phyloP scores from a whole-genome alignment of 208 protist species.

The Trypanosoma conorhini region DNA sequence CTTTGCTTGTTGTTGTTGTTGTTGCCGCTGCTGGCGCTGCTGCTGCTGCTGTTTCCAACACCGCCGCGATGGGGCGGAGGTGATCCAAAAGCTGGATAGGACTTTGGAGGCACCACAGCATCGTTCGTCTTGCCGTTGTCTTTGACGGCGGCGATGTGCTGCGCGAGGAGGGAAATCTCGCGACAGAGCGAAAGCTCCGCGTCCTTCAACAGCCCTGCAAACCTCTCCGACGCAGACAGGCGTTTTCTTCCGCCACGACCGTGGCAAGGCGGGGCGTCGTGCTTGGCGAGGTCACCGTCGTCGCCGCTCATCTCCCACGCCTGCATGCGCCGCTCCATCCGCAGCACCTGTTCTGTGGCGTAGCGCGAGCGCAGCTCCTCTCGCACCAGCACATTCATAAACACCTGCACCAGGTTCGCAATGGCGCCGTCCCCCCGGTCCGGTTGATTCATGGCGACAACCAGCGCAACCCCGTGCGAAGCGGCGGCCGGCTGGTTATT shows the following conservation, averaged over 20 bases:
- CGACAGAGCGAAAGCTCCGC: conserved; percentile 17
- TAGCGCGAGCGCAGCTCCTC: conserved; percentile 68
- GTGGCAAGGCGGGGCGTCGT: not conserved
- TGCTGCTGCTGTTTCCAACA: not conserved
- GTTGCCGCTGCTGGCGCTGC: not conserved
- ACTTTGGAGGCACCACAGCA: not conserved
- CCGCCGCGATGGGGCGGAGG: not conserved
- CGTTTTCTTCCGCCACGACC: not conserved
- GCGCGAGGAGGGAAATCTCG: conserved; percentile 17
- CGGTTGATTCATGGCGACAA: conserved; percentile 68
- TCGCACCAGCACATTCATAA: conserved; percentile 77
- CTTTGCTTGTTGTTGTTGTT: not conserved
- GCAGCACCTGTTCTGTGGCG: conserved; percentile 48
- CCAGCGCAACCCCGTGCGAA: conserved; percentile 36
- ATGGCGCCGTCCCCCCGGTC: conserved; percentile 65
- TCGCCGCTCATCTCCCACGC: conserved; percentile 35
- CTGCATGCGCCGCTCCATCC: conserved; percentile 47
- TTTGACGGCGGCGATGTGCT: not conserved
- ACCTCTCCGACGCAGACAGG: conserved; percentile 5
- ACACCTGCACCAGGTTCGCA: conserved; percentile 76
- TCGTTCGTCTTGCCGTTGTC: not conserved
- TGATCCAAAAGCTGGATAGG: not conserved
- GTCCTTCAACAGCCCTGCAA: conserved; percentile 11
- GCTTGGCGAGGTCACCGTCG: not conserved
- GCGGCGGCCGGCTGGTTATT: not conserved